Conservation (phyloP, 208 protist genomes). For the Crithidia fasciculata region DNA sequence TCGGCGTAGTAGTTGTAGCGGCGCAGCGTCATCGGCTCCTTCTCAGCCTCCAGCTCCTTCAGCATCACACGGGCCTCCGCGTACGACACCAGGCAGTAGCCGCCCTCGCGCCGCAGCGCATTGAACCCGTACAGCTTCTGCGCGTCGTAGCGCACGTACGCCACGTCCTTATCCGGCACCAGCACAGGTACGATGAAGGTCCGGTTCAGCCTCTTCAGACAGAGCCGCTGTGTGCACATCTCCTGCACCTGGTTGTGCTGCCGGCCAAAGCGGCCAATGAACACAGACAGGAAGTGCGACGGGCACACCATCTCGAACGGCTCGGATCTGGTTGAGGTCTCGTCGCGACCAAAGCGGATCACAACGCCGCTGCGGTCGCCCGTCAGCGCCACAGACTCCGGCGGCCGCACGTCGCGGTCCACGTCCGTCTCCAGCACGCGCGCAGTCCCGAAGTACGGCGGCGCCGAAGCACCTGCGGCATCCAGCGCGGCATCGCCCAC, state of each 20-base stretch:
- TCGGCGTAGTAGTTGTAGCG: conserved; percentile 11
- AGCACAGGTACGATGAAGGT: conserved; percentile 15
- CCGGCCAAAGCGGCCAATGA: conserved; percentile 20
- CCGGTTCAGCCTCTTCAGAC: conserved; percentile 3
- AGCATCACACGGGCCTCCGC: conserved; percentile 17
- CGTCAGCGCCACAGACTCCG: background rate
- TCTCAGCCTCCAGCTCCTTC: background rate
- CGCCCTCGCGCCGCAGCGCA: conserved; percentile 16
- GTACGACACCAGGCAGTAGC: conserved; percentile 20
- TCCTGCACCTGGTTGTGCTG: conserved; percentile 29
- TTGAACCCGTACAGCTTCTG: conserved; percentile 25
- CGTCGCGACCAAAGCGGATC: conserved; percentile 11
- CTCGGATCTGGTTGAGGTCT: background rate
- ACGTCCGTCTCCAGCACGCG: conserved; percentile 6
- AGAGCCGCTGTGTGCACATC: conserved; percentile 16
- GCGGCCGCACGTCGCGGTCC: conserved; percentile 15
- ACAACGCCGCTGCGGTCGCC: background rate
- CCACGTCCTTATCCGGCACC: background rate
- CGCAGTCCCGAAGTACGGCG: conserved; percentile 21
- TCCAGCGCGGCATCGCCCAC: background rate
- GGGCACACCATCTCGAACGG: conserved; percentile 8
- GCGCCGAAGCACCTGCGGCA: background rate
- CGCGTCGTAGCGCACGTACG: conserved; percentile 3
- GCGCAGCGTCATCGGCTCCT: background rate
- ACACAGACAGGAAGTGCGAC: conserved; percentile 14